These are phyloP conservation scores for Fusarium graminum DNA, from an alignment of 2,329 filamentous ascomycete genomes.

Conservation along the genomic window DNA sequence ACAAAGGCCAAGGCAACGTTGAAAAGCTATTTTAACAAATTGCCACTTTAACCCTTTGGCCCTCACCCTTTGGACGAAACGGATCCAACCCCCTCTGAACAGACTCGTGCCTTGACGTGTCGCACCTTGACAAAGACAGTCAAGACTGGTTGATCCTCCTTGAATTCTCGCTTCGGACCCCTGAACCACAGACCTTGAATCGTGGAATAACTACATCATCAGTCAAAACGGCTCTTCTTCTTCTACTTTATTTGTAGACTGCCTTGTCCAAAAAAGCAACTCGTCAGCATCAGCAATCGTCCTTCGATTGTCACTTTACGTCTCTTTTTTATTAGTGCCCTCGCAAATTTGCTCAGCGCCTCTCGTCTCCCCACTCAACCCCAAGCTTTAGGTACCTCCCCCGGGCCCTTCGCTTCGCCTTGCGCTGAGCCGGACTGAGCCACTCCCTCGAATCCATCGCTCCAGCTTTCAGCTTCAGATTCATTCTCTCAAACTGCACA, in stretches of 20 bases:
- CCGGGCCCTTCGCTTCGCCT: slow-evolving; percentile 38
- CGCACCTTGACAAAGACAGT: slow-evolving; percentile 42
- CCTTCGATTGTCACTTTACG: not conserved
- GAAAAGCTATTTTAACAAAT: not conserved
- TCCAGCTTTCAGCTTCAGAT: slow-evolving; percentile 29
- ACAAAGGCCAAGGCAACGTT: slow-evolving; percentile 16
- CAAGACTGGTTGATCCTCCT: slow-evolving; percentile 39
- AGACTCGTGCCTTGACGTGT: slow-evolving; percentile 43
- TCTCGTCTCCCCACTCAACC: slow-evolving; percentile 29
- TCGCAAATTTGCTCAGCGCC: slow-evolving; percentile 3
- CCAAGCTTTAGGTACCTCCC: slow-evolving; percentile 4
- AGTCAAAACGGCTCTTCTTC: not conserved
- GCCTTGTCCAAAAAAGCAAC: not conserved
- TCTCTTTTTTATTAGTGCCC: not conserved
- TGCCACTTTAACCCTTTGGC: not conserved
- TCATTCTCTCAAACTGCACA: slow-evolving; percentile 31
- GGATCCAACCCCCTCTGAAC: slow-evolving; percentile 36
- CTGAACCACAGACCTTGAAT: slow-evolving; percentile 23
- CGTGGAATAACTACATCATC: slow-evolving; percentile 20
- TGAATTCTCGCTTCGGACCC: slow-evolving; percentile 31
- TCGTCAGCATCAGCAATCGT: slow-evolving; percentile 27
- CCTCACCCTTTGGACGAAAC: slow-evolving; percentile 25
- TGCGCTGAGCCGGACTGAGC: slow-evolving; percentile 40
- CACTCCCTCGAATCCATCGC: slow-evolving; percentile 32
- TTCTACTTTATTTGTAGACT: slow-evolving; percentile 4